Evolutionary conservation across 1,284 basidiomycete genomes (phyloP), one percentile per base, ranked within the genome.

Genomic region (Rhodotorula sp.): DNA sequence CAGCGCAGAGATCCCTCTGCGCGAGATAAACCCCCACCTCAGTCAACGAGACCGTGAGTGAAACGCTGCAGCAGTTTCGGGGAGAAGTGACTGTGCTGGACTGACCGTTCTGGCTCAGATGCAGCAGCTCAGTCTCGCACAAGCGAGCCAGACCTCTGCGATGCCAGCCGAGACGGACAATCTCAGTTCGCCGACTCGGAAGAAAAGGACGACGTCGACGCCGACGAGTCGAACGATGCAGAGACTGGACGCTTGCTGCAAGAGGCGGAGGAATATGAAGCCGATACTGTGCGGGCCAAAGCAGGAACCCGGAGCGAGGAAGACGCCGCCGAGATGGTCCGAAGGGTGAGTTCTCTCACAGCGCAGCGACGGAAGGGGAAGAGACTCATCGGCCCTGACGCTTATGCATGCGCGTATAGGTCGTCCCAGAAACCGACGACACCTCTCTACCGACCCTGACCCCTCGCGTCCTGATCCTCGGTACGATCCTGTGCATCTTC

Each of bases 391-490:
- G 39, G 39, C 12, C 39, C 39, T 43, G 39, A 43, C 39, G 2
- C 39, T 43, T 2, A 12, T 7, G 10, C 39, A 14, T 12, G 10
- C 39, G 39, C 10, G 8, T 12, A 43, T 56, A 80, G 81, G 82
- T 84, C 3, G 85, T 86, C 0, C 85, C 85, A 1, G 81, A 84
- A 12, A 83, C 82, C 1, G 86, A 87, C 77, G 85, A 87, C 66
- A 83, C 85, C 0, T 79, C 82, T 0, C 74, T 86, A 3, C 84
- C 85, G 0, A 83, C 85, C 0, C 77, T 87, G 6, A 87, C 86
- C 0, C 79, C 85, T 49, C 80, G 86, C 43, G 84, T 84, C 5
- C 70, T 86, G 7, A 23, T 86, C 8, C 81, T 87, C n/a, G 86
- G 86, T 2, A 80, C 79, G 3, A 72, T 84, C 56, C 85, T 87